Percentiles rank a stretch among this genome's conserved stretches.
Conservation (phyloP, 116 monocot genomes). For the Trichopus zeylanicus region DNA sequence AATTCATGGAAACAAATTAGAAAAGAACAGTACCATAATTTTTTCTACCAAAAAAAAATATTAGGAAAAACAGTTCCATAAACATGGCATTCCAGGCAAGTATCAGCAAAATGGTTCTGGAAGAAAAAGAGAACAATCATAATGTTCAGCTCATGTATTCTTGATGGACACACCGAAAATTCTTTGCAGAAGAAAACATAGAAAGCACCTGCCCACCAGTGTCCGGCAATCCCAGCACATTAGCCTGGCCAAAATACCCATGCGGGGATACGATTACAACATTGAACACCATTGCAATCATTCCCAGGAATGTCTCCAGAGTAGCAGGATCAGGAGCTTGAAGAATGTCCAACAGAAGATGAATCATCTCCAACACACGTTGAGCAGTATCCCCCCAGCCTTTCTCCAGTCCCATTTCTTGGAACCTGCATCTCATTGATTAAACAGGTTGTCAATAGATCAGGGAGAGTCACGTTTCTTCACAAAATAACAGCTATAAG, state of each 20-base stretch:
- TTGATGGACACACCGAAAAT: not conserved
- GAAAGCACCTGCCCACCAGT: conserved; percentile 84
- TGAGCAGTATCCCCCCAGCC: conserved; percentile 84
- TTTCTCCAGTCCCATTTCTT: conserved; percentile 87
- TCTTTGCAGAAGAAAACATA: not conserved
- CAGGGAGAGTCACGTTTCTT: not conserved
- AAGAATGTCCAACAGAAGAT: conserved; percentile 87
- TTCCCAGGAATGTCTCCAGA: conserved; percentile 74
- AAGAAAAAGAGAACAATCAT: not conserved
- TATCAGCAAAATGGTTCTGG: not conserved
- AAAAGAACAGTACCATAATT: too few relatives aligned
- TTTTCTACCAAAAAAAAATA: too few relatives aligned
- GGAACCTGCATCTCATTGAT: conserved; percentile 39
- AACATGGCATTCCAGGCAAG: not conserved
- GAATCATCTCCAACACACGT: conserved; percentile 70
- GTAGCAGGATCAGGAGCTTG: conserved; percentile 84
- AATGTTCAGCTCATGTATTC: too few relatives aligned
- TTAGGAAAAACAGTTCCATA: not conserved
- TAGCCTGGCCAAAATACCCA: conserved; percentile 92
- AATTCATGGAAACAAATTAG: too few relatives aligned
- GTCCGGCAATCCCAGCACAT: conserved; percentile 88
- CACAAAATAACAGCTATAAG: not conserved
- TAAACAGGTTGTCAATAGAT: not conserved
- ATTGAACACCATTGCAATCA: conserved; percentile 91
- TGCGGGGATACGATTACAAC: conserved; percentile 92